Base-by-base conservation (phyloP, 129 eudicot species). In the Tagetes erecta region DNA sequence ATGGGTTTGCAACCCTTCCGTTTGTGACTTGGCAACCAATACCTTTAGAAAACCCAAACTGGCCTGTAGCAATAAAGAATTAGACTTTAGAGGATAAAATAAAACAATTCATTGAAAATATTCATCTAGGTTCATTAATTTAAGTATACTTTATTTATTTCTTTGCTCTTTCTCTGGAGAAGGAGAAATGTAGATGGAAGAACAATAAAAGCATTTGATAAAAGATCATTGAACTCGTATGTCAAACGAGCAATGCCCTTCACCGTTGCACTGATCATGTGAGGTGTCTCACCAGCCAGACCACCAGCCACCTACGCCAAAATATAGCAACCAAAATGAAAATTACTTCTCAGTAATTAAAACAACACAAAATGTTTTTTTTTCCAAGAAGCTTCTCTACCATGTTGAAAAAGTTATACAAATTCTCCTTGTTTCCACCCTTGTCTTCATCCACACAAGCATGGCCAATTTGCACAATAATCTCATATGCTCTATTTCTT, bases 201-300 rank as follows among this genome's bases (percentile, higher is more conserved):
- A 81, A 95, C 76, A 45, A 64, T 80, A 63, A 83, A 95, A 66
- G 97, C 91, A 80, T 71, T 83, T 64, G 96, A 88, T 66, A 91
- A 53, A 81, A 95, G 97, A 78, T 95, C 99, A 35, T 89, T 83
- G 71, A 95, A 95, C 80, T 95, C 99, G 76, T 95, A 95, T 42
- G 99, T 87, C 87, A 95, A 80, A 47, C 99, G 99, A 80, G 99
- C 99, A 63, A 95, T 79, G 79, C 96, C 99, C 62, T 84, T 95
- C 75, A 95, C 91, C 5, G 96, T 91, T 8, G 97, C 99, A 82
- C 99, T 91, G 64, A 95, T 87, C 94, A 91, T 87, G 78, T 95
- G 99, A 70, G 99, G 96, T 65, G 99, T 85, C 80, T 91, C 97
- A 11, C 99, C 90, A 47, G 96, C 92, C 64, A 95, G 81, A 33